Evolutionary conservation across 306 rosid species (phyloP).

Genomic region (Carpinus fangiana): DNA sequence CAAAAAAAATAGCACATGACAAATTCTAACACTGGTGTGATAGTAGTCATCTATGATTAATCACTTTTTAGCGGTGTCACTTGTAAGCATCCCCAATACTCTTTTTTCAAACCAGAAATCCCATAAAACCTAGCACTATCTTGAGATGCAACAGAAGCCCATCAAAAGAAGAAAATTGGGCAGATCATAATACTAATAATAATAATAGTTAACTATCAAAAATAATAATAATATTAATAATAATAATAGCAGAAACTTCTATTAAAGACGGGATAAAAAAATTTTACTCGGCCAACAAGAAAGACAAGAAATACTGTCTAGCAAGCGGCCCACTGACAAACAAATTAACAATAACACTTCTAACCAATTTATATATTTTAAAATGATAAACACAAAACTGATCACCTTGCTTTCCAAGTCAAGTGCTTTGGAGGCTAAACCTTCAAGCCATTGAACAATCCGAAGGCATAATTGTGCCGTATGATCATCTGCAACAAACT

Average conservation of each 20-base stretch:
- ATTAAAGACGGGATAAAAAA: background rate
- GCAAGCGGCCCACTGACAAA: background rate
- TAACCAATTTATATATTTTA: slow-evolving; percentile 21
- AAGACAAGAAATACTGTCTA: background rate
- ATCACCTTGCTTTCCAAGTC: slow-evolving; percentile 89
- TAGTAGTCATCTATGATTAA: background rate
- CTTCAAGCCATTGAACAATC: slow-evolving; percentile 95
- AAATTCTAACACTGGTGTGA: background rate
- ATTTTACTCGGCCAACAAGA: background rate
- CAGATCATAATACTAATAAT: background rate
- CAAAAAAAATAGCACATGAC: background rate
- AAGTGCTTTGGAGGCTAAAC: slow-evolving; percentile 88
- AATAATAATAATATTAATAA: background rate
- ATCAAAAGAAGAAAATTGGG: background rate
- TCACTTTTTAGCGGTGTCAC: background rate
- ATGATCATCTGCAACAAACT: slow-evolving; percentile 80
- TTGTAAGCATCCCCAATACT: background rate
- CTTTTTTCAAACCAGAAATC: background rate
- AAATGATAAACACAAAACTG: slow-evolving; percentile 18
- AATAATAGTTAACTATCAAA: too few relatives aligned
- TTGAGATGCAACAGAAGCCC: background rate
- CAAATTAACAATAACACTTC: slow-evolving; percentile 7
- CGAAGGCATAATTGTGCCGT: slow-evolving; percentile 86
- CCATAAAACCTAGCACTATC: background rate
- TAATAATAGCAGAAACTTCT: background rate